Percentiles rank a stretch among this genome's conserved stretches.
These are phyloP conservation scores for Botrytis fabae DNA, from an alignment of 2,329 filamentous ascomycete genomes.

Conservation along the genomic window DNA sequence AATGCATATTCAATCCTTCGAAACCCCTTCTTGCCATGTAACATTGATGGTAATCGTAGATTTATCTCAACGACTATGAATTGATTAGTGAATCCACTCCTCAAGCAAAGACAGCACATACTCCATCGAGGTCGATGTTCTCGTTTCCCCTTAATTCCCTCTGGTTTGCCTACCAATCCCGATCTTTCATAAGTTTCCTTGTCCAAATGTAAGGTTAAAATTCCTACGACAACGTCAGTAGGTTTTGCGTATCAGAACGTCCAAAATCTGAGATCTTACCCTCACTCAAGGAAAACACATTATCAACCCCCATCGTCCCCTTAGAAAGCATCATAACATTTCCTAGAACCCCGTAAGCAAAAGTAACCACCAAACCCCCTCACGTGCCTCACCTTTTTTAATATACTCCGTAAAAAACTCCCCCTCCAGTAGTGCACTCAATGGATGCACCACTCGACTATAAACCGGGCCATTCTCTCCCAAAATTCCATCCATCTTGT, in stretches of 20 bases:
- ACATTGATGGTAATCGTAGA: slow-evolving; percentile 71
- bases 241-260: too few species aligned
- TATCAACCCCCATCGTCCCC: slow-evolving; percentile 68
- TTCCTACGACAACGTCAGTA: slow-evolving; percentile 49
- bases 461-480: slow-evolving; percentile 51
- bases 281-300: slow-evolving; percentile 68
- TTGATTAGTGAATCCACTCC: slow-evolving; percentile 36
- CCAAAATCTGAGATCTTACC: slow-evolving; percentile 48
- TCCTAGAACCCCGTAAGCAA: slow-evolving; percentile 49
- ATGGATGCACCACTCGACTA: slow-evolving; percentile 68
- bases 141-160: slow-evolving; percentile 58
- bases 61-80: slow-evolving; percentile 71
- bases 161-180: slow-evolving; percentile 73
- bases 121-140: slow-evolving; percentile 70
- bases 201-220: slow-evolving; percentile 74
- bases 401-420: slow-evolving; percentile 84
- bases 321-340: slow-evolving; percentile 83
- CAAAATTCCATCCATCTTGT: slow-evolving; percentile 49
- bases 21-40: slow-evolving; percentile 47
- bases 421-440: slow-evolving; percentile 69
- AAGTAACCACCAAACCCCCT: background rate
- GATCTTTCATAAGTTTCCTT: slow-evolving; percentile 80
- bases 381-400: slow-evolving; percentile 52
- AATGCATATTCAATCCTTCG: slow-evolving; percentile 40
- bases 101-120: slow-evolving; percentile 45